Evolutionary conservation across 495 filamentous ascomycete species (phyloP).

Genomic region (Hyphodiscus hymeniophilus): DNA sequence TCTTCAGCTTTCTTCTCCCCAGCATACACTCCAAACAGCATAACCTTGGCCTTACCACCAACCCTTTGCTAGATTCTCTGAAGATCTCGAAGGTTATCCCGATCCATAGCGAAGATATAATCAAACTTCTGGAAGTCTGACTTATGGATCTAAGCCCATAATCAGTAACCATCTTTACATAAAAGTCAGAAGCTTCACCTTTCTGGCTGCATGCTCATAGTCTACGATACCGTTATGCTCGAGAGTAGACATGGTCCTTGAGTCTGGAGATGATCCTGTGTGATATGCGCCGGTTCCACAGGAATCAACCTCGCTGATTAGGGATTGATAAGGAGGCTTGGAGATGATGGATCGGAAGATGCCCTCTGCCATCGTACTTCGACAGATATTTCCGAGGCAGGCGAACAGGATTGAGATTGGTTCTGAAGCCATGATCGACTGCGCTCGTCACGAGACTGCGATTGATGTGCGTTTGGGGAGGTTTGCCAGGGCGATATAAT

Average conservation of each 20-base stretch:
- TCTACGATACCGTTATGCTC: slow-evolving; percentile 61
- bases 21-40: slow-evolving; percentile 80
- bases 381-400: slow-evolving; percentile 94
- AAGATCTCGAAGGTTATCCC: slow-evolving; percentile 64
- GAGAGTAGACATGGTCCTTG: slow-evolving; percentile 78
- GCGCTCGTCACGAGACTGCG: too few species aligned
- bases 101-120: slow-evolving; percentile 93
- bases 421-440: slow-evolving; percentile 10
- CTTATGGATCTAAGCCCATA: slow-evolving; percentile 25
- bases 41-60: slow-evolving; percentile 47
- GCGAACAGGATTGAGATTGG: slow-evolving; percentile 83
- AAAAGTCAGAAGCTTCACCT: slow-evolving; percentile 36
- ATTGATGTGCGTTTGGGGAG: too few species aligned
- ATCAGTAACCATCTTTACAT: not conserved
- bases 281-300: slow-evolving; percentile 87
- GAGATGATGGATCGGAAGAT: slow-evolving; percentile 70
- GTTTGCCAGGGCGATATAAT: too few species aligned
- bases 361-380: slow-evolving; percentile 91
- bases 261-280: slow-evolving; percentile 61
- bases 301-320: slow-evolving; percentile 70
- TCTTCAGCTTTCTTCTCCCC: slow-evolving; percentile 57
- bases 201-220: slow-evolving; percentile 71
- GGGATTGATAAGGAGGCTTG: slow-evolving; percentile 39
- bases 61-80: slow-evolving; percentile 48
- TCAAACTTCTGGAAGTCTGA: slow-evolving; percentile 79